A percentile compares a stretch with the other conserved stretches of the same genome.
Conservation (phyloP, 2,329 filamentous ascomycete genomes). For the Diaporthe amygdali region DNA sequence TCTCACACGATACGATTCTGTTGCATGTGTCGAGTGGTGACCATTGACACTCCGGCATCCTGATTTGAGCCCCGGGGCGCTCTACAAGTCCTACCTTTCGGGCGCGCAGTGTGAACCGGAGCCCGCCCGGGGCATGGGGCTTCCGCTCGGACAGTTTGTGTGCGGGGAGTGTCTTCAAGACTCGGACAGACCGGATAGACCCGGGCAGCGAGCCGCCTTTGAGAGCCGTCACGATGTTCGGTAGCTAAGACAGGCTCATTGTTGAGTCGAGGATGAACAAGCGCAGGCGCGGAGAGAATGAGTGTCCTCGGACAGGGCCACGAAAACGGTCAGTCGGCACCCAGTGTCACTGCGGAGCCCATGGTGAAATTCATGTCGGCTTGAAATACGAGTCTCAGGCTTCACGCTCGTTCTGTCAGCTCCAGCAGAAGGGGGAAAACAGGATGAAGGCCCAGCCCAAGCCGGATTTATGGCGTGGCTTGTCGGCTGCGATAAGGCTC, state of each 20-base stretch:
- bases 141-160: neutral
- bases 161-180: neutral
- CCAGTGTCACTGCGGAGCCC: neutral
- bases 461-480: neutral
- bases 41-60: neutral
- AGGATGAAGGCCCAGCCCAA: neutral
- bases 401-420: neutral
- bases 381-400: neutral
- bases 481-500: neutral
- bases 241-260: neutral
- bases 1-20: neutral
- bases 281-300: neutral
- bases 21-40: neutral
- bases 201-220: neutral
- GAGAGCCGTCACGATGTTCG: neutral
- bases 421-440: neutral
- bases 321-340: neutral
- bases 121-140: neutral
- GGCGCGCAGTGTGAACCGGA: neutral
- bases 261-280: neutral
- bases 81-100: neutral
- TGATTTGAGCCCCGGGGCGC: neutral
- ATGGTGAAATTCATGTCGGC: neutral
- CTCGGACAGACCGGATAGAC: neutral
- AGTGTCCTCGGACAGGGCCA: neutral